Base-by-base conservation (phyloP, 1,284 basidiomycete genomes). In the Moesziomyces sp. region DNA sequence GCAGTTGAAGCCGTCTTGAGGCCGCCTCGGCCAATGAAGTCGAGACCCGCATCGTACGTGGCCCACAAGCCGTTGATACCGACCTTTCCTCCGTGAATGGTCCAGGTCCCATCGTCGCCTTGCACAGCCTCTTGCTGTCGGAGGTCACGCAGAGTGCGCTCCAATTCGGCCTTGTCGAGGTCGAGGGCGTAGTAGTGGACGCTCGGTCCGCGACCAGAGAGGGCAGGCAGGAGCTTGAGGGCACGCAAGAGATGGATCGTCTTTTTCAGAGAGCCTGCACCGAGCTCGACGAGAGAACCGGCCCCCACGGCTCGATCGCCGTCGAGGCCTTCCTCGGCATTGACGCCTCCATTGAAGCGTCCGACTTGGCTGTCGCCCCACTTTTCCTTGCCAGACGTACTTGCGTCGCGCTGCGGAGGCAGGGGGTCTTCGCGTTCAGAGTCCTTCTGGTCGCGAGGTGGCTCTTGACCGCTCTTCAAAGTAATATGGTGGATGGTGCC, bases 181-280 rank as follows among this genome's bases (percentile, higher is more conserved):
- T 98, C 96, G 55, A 99, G 90, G 14, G 95, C 94, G 86, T 93
- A 94, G 85, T 97, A 98, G 1, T 90, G 92, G 79, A 92, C 89
- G 11, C 89, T 88, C 1, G 89, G 86, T 18, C 63, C 84, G 66
- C 83, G 53, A 8, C 79, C 80, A 28, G 59, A 21, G 49, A 54
- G 46, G 10, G 56, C 67, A 57, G 65, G 71, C 57, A 65, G 78
- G 73, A 55, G 76, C 86, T 85, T 89, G 42, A 97, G 87, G 1
- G 92, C 92, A 19, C 87, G 87, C 34, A 99, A 87, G 56, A 99
- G 88, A 83, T 92, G 90, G 5, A 92, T 93, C 1, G 95, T 97
- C 87, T 80, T 80, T 54, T 78, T 76, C 44, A 80, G 71, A 40
- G 77, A 79, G 44, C 79, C 74, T 3, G 70, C 71, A 40, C 71